A percentile compares a stretch with the other conserved stretches of the same genome.
phyloP scores from a whole-genome alignment of 805 yeast species.

The Lipomyces yamanashiensis region DNA sequence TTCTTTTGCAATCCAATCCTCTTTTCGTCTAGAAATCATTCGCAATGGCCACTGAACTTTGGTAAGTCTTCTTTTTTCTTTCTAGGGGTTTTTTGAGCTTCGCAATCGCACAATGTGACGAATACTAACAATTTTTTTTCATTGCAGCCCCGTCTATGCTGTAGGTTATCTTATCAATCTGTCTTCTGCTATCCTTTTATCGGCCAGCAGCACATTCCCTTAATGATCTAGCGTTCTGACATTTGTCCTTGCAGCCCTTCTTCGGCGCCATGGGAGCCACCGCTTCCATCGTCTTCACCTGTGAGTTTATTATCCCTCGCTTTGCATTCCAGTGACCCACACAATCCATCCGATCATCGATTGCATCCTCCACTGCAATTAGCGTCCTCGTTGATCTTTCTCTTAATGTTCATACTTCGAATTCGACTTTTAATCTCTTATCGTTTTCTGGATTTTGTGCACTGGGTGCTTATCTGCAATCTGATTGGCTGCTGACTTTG shows the following conservation, averaged over 20 bases:
- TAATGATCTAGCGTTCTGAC: neutral
- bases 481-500: neutral
- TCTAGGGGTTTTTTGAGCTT: neutral
- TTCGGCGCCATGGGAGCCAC: conserved; percentile 99
- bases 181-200: neutral
- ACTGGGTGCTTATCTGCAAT: neutral
- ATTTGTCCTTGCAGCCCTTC: conserved; percentile 65
- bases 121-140: conserved; percentile 27
- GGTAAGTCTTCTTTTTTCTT: conserved; percentile 55
- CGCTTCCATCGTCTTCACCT: conserved; percentile 97
- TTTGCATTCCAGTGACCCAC: neutral
- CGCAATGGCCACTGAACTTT: conserved; percentile 68
- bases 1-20: conserved; percentile 9
- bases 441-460: neutral
- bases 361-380: neutral
- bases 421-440: neutral
- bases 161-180: conserved; percentile 44
- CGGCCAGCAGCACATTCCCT: neutral
- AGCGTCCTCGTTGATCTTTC: neutral
- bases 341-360: neutral
- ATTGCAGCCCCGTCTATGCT: conserved; percentile 70
- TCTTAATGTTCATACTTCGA: neutral
- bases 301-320: conserved; percentile 46
- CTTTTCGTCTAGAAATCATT: conserved; percentile 11
- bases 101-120: neutral